phyloP scores from a whole-genome alignment of 1,284 basidiomycete species.

The Ustilago cynodontis region DNA sequence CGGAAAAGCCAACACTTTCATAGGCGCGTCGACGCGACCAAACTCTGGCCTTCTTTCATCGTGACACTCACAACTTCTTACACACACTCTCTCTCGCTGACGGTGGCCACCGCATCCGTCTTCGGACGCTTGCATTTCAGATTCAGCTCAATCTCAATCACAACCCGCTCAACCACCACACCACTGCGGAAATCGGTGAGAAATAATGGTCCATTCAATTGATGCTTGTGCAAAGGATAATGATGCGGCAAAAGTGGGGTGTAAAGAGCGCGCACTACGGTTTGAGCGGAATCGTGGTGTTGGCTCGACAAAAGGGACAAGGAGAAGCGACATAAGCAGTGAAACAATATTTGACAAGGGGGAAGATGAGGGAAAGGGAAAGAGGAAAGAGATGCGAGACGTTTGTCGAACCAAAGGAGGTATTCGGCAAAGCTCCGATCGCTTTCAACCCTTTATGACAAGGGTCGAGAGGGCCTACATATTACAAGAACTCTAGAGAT shows the following conservation, averaged over 20 bases:
- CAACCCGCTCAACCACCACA: neutral
- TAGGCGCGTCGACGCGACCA: slow-evolving; percentile 45
- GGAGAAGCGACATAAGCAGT: slow-evolving; percentile 11
- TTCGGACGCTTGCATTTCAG: neutral
- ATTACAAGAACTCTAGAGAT: slow-evolving; percentile 40
- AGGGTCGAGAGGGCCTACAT: slow-evolving; percentile 26
- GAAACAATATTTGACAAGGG: slow-evolving; percentile 33
- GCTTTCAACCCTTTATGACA: slow-evolving; percentile 7
- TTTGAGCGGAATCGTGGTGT: neutral
- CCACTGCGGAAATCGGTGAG: neutral
- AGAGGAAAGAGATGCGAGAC: slow-evolving; percentile 11
- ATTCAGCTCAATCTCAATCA: neutral
- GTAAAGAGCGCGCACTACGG: neutral
- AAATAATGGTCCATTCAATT: slow-evolving; percentile 47
- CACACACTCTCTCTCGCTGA: neutral
- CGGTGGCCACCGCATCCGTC: no score
- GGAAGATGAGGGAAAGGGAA: no score
- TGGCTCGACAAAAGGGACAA: neutral
- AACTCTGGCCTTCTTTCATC: neutral
- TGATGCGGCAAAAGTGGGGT: slow-evolving; percentile 38
- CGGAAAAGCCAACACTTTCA: slow-evolving; percentile 9
- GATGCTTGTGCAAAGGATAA: slow-evolving; percentile 44
- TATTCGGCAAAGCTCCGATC: slow-evolving; percentile 4
- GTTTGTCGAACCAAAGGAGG: slow-evolving; percentile 2
- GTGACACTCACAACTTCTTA: slow-evolving; percentile 18